These are phyloP conservation scores for Pichia kluyveri DNA, from an alignment of 805 yeast genomes.

Conservation along the genomic window DNA sequence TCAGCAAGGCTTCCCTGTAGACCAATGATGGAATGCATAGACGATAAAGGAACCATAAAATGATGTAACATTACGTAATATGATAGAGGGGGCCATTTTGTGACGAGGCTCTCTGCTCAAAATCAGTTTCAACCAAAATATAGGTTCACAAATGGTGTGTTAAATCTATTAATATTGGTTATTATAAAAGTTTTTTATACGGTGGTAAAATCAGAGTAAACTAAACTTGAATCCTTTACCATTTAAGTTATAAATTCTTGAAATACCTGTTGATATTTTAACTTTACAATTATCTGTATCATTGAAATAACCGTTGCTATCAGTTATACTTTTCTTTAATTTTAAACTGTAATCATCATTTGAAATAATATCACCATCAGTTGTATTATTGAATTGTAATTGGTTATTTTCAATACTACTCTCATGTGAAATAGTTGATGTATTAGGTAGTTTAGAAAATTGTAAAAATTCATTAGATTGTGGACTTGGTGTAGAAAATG, in stretches of 20 bases:
- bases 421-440: neutral
- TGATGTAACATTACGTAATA: no score
- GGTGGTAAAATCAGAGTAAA: neutral
- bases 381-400: neutral
- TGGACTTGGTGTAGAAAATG: neutral
- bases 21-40: no score
- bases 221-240: slow-evolving; percentile 18
- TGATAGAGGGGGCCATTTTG: no score
- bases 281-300: slow-evolving; percentile 20
- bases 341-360: slow-evolving; percentile 1
- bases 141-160: no score
- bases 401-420: neutral
- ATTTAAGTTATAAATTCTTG: slow-evolving; percentile 31
- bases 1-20: no score
- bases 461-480: neutral
- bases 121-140: no score
- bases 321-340: neutral
- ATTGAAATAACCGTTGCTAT: slow-evolving; percentile 5
- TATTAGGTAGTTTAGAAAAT: neutral
- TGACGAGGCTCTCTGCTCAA: no score
- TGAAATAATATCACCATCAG: neutral
- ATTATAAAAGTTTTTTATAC: no score
- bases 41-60: no score
- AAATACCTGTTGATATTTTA: slow-evolving; percentile 33
- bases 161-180: no score